Evolutionary conservation across 2,329 filamentous ascomycete genomes (phyloP).

Genomic region (Clarireedia homoeocarpa): DNA sequence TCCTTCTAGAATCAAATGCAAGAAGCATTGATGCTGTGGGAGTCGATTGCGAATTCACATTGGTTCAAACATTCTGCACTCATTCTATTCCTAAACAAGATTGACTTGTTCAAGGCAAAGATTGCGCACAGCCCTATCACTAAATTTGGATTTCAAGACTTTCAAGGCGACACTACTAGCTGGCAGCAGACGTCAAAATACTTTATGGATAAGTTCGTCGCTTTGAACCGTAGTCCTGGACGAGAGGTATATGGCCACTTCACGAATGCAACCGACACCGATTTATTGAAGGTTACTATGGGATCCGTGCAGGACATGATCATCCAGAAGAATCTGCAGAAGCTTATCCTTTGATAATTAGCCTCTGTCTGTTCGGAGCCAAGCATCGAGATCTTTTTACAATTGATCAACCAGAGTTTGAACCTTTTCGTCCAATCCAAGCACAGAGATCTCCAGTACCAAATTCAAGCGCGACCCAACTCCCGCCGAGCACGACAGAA

Average conservation of each 20-base stretch:
- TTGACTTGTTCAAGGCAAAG: conserved; percentile 77
- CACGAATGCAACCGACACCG: conserved; percentile 57
- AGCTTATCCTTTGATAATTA: conserved; percentile 57
- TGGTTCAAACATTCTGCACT: conserved; percentile 79
- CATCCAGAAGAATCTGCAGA: conserved; percentile 75
- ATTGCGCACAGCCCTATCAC: conserved; percentile 62
- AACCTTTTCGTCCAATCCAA: background rate
- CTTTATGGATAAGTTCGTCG: conserved; percentile 74
- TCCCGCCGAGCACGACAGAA: conserved; percentile 6
- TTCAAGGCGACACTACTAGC: conserved; percentile 62
- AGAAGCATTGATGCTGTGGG: conserved; percentile 79
- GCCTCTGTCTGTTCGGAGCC: conserved; percentile 9
- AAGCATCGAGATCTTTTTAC: background rate
- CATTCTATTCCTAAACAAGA: conserved; percentile 82
- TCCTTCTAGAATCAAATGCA: conserved; percentile 74
- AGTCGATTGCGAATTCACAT: conserved; percentile 77
- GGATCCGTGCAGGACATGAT: conserved; percentile 81
- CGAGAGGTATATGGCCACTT: conserved; percentile 52
- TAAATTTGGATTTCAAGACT: conserved; percentile 70
- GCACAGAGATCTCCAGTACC: background rate
- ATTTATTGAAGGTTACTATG: conserved; percentile 80
- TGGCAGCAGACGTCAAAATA: conserved; percentile 71
- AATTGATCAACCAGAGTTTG: background rate
- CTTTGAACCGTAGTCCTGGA: conserved; percentile 57
- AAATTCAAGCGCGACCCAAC: background rate